Conservation (phyloP, 169 alveolate species). For the Plasmodium knowlesi region DNA sequence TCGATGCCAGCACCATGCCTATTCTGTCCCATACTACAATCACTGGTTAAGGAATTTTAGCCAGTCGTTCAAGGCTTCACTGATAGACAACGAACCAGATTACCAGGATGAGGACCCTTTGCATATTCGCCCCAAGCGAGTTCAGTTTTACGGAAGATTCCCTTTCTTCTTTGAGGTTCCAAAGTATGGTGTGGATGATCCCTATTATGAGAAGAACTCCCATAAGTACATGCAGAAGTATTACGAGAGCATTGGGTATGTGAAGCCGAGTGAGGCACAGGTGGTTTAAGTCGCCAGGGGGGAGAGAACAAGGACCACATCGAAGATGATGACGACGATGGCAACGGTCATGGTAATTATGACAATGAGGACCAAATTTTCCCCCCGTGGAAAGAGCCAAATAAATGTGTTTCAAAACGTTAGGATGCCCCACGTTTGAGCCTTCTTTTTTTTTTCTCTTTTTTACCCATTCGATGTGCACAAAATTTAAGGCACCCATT, state of each 20-base stretch:
- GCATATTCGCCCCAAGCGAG: conserved; percentile 81
- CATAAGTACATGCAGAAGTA: conserved; percentile 82
- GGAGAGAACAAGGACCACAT: neutral
- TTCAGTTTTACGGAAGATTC: conserved; percentile 82
- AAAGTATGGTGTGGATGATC: conserved; percentile 81
- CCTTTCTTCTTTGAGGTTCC: conserved; percentile 84
- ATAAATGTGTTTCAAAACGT: neutral
- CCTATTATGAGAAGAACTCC: conserved; percentile 79
- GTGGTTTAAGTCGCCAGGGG: neutral
- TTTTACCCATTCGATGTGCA: neutral
- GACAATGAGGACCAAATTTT: neutral
- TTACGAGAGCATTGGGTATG: conserved; percentile 76
- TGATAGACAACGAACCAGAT: conserved; percentile 87
- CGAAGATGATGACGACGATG: neutral
- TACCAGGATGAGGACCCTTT: conserved; percentile 78
- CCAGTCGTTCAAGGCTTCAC: conserved; percentile 78
- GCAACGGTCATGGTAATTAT: neutral
- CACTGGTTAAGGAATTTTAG: conserved; percentile 80
- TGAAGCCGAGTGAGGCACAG: conserved; percentile 1
- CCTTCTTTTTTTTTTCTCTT: neutral
- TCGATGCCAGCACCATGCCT: conserved; percentile 82
- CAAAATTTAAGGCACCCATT: neutral
- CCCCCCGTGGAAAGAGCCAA: neutral
- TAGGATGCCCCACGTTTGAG: neutral
- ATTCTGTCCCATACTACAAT: conserved; percentile 84